Evolutionary conservation across 345 rosid genomes (phyloP), one percentile per base, ranked within the genome.

Genomic region (Acer saccharum): DNA sequence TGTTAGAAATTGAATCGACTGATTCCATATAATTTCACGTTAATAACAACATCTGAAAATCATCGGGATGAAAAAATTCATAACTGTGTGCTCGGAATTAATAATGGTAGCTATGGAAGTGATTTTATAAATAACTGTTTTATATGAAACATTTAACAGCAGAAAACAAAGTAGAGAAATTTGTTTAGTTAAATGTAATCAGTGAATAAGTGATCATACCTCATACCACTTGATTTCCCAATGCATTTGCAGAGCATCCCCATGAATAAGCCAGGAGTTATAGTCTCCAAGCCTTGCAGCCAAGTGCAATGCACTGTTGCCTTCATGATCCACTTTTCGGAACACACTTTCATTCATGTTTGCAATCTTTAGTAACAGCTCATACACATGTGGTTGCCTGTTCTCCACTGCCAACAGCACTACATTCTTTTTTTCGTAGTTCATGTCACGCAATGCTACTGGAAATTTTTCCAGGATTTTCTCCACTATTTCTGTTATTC

Each of bases 161-260:
- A 14, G 18, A 3, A 14, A 52, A 52, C 18, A 52, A 14, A 52
- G 6, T 14, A 41, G 44, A 7, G 44, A 41, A 41, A 41, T 41
- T 52, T 52, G 16, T 52, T 52, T 14, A 6, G 10, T 3, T 25
- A 6, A 41, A 41, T 41, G 44, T 41, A 5, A 4, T 16, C 54
- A 7, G 5, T 3, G 21, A 41, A 5, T 7, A 41, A 5, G 9
- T 41, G 9, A 2, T 5, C 21, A 3, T 83, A 89, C 93, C 90
- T 89, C 55, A 21, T 74, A 87, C 93, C 91, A 89, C 84, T 83
- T 89, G 39, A 87, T 68, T 79, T 89, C 93, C 93, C 93, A 89
- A 50, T 89, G 91, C 91, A 89, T 88, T 48, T 88, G 90, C 48
- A 88, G 64, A 25, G 93, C 35, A 32, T 5, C 87, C 0, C 90